Percentiles rank a stretch among this genome's conserved stretches.
Conservation (phyloP, 2,329 filamentous ascomycete species). For the Penicillium nordicum region DNA sequence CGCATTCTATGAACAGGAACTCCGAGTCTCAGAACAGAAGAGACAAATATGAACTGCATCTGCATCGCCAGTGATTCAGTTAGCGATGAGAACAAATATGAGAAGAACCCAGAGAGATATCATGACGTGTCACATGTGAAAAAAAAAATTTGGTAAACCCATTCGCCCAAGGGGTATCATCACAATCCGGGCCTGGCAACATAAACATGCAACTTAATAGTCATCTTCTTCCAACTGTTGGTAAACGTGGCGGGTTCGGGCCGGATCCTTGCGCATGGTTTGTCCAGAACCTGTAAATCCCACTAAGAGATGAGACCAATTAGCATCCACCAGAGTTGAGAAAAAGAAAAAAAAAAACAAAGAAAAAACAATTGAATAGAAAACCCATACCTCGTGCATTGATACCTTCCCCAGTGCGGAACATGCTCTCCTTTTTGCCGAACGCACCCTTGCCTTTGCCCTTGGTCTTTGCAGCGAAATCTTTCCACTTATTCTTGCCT, state of each 20-base stretch:
- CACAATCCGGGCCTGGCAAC: background rate
- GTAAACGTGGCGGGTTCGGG: constrained; percentile 79
- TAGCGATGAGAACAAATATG: constrained; percentile 26
- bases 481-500: constrained; percentile 90
- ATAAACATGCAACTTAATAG: constrained; percentile 30
- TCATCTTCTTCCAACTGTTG: constrained; percentile 70
- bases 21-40: constrained; percentile 16
- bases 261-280: constrained; percentile 88
- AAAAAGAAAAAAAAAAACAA: background rate
- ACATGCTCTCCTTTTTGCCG: constrained; percentile 94
- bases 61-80: constrained; percentile 26
- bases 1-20: constrained; percentile 17
- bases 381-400: constrained; percentile 69
- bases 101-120: constrained; percentile 12
- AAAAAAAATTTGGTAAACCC: constrained; percentile 12
- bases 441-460: constrained; percentile 66
- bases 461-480: constrained; percentile 75
- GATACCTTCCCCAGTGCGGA: constrained; percentile 82
- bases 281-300: constrained; percentile 95
- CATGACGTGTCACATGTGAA: constrained; percentile 10
- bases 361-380: background rate
- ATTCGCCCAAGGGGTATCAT: constrained; percentile 7
- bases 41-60: constrained; percentile 22
- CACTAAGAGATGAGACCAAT: constrained; percentile 54
- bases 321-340: constrained; percentile 18